These are phyloP conservation scores for Alternaria gansuensis DNA, from an alignment of 2,329 filamentous ascomycete species.

Conservation along the genomic window DNA sequence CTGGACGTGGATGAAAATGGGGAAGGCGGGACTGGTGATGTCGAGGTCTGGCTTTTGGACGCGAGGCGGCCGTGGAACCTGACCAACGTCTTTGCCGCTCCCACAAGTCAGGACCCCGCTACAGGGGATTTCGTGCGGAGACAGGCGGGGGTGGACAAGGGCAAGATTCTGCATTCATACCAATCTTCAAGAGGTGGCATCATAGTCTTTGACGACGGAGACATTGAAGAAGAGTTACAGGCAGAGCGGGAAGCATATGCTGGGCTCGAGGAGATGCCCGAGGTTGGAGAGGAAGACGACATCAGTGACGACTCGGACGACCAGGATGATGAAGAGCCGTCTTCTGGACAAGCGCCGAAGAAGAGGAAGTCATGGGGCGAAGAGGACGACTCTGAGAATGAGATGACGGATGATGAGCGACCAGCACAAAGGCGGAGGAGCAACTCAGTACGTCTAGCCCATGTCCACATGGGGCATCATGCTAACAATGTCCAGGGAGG, in stretches of 20 bases:
- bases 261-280: constrained; percentile 88
- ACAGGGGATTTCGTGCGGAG: constrained; percentile 61
- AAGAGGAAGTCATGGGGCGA: constrained; percentile 59
- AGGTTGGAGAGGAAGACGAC: constrained; percentile 77
- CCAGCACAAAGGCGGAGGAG: constrained; percentile 83
- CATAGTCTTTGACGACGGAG: constrained; percentile 93
- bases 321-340: constrained; percentile 45
- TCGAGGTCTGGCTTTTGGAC: constrained; percentile 95
- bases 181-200: constrained; percentile 84
- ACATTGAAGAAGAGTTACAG: constrained; percentile 83
- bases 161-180: constrained; percentile 75
- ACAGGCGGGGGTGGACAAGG: constrained; percentile 73
- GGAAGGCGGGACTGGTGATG: constrained; percentile 73
- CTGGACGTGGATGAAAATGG: constrained; percentile 74
- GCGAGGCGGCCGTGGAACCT: constrained; percentile 93
- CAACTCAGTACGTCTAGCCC: constrained; percentile 74
- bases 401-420: constrained; percentile 76
- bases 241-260: constrained; percentile 83
- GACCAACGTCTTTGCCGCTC: constrained; percentile 86
- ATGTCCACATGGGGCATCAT: not conserved
- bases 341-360: constrained; percentile 49
- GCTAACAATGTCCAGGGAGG: constrained; percentile 51
- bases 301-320: constrained; percentile 65
- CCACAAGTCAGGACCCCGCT: constrained; percentile 54
- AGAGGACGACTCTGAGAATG: constrained; percentile 68